A percentile compares a stretch with the other conserved stretches of the same genome.
Evolutionary conservation across 1,284 basidiomycete genomes (phyloP).

Genomic region (Macrocystidia cucumis): DNA sequence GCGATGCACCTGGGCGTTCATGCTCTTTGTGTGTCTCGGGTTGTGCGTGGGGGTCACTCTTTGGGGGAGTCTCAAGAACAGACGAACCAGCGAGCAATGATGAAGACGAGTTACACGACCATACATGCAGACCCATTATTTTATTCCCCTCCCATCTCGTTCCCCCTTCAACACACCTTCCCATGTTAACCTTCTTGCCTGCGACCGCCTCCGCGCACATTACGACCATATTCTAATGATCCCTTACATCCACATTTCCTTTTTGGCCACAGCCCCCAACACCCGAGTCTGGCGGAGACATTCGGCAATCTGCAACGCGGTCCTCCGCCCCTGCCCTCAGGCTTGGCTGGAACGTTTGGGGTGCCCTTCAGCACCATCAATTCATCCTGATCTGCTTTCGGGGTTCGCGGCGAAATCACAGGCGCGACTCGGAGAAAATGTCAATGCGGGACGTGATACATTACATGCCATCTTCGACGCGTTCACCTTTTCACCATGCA

Average conservation of each 20-base stretch:
- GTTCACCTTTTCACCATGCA: too few relatives aligned
- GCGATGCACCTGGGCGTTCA: slow-evolving; percentile 26
- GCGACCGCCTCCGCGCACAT: background rate
- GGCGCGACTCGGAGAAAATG: too few relatives aligned
- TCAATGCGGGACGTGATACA: too few relatives aligned
- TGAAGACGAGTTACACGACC: background rate
- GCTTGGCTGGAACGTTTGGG: background rate
- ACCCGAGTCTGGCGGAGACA: background rate
- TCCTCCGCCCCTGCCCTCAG: background rate
- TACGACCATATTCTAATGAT: background rate
- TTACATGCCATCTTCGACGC: too few relatives aligned
- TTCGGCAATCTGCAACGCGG: background rate
- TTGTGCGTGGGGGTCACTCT: slow-evolving; percentile 14
- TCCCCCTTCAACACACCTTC: background rate
- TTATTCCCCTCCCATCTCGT: background rate
- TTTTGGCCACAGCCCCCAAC: background rate
- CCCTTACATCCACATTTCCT: background rate
- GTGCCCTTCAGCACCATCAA: background rate
- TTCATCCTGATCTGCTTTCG: too few relatives aligned
- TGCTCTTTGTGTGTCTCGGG: slow-evolving; percentile 16
- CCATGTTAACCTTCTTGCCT: background rate
- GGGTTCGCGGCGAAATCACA: too few relatives aligned
- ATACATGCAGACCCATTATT: background rate
- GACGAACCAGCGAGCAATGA: background rate
- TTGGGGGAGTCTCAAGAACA: slow-evolving; percentile 9